Percentiles rank a stretch among this genome's conserved stretches.
phyloP scores from a whole-genome alignment of 2,329 filamentous ascomycete genomes.

The Lecanicillium sp. region DNA sequence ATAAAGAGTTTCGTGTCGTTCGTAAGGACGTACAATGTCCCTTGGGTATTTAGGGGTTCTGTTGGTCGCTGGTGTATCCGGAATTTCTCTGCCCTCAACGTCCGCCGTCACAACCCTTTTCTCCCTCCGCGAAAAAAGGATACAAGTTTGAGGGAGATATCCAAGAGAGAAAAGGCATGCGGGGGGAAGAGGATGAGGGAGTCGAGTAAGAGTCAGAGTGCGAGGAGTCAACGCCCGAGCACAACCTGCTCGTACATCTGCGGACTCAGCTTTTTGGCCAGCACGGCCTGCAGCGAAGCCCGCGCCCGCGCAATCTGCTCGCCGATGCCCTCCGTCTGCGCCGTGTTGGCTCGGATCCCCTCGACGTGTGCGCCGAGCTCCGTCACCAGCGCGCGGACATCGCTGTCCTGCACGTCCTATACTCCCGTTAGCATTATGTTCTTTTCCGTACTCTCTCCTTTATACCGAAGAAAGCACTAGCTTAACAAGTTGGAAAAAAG shows the following conservation, averaged over 20 bases:
- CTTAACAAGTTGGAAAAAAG: background rate
- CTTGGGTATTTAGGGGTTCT: no score
- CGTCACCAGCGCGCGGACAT: conserved; percentile 38
- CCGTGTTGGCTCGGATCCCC: conserved; percentile 48
- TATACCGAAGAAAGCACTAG: no score
- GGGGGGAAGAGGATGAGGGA: no score
- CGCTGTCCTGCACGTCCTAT: conserved; percentile 35
- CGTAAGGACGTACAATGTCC: no score
- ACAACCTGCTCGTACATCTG: conserved; percentile 44
- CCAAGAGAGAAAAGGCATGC: background rate
- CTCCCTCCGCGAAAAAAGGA: no score
- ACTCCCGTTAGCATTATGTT: conserved; percentile 1
- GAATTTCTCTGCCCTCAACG: no score
- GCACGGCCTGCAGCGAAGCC: conserved; percentile 43
- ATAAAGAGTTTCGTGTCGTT: no score
- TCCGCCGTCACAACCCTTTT: no score
- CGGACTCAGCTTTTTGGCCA: conserved; percentile 40
- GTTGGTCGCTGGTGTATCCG: no score
- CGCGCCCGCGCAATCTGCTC: conserved; percentile 42
- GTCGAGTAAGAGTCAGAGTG: no score
- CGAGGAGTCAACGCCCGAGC: conserved; percentile 31
- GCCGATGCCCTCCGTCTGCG: conserved; percentile 46
- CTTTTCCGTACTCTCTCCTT: background rate
- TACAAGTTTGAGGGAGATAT: no score
- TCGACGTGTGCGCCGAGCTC: conserved; percentile 52